Evolutionary conservation across 2,329 filamentous ascomycete species (phyloP).

Genomic region (Aspergillus sp.): DNA sequence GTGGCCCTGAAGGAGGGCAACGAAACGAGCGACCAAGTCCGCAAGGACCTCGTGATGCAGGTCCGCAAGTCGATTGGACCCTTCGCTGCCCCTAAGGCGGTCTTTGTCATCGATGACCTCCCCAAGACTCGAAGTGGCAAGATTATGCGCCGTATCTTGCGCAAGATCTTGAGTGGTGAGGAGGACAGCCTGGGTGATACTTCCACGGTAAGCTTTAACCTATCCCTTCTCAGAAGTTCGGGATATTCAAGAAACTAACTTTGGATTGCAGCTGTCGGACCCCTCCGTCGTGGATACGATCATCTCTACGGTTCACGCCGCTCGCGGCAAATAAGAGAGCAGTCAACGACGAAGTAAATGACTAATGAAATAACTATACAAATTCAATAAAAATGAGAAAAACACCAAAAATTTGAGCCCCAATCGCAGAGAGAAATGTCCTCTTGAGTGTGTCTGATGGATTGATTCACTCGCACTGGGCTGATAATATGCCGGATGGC

Average conservation of each 20-base stretch:
- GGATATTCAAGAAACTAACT: conserved; percentile 7
- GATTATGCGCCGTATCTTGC: conserved; percentile 96
- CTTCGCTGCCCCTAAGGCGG: conserved; percentile 92
- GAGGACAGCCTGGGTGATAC: conserved; percentile 95
- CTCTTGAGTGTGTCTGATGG: neutral
- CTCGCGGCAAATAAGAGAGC: conserved; percentile 39
- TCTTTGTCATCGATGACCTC: conserved; percentile 87
- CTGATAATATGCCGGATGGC: neutral
- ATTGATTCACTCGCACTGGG: neutral
- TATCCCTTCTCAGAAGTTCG: too few relatives aligned
- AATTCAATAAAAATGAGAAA: conserved; percentile 3
- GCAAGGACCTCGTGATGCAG: conserved; percentile 91
- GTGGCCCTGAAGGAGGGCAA: conserved; percentile 85
- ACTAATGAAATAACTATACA: conserved; percentile 2
- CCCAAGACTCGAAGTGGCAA: conserved; percentile 97
- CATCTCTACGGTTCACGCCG: conserved; percentile 70
- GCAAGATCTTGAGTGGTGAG: conserved; percentile 96
- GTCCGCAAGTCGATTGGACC: conserved; percentile 97
- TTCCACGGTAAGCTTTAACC: conserved; percentile 69
- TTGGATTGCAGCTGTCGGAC: conserved; percentile 69
- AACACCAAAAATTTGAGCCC: conserved; percentile 2
- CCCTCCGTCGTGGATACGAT: conserved; percentile 87
- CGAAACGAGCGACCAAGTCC: conserved; percentile 73
- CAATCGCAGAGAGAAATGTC: neutral
- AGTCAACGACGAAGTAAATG: conserved; percentile 5